Evolutionary conservation across 805 yeast species (phyloP), one percentile per base, ranked within the genome.

Genomic region (Wickerhamiella australiensis): DNA sequence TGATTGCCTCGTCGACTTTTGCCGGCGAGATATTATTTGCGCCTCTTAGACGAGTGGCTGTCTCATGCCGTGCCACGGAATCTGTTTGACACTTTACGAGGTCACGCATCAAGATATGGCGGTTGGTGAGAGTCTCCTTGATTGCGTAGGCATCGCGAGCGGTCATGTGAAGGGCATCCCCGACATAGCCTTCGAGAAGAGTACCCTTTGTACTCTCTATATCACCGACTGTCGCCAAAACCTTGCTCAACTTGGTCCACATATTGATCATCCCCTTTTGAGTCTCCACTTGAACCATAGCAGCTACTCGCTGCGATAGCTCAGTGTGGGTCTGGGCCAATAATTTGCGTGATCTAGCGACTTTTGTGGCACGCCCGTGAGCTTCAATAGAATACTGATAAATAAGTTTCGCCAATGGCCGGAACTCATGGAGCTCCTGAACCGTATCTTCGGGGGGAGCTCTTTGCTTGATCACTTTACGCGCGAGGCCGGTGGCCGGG

Each of bases 91-190:
- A 88, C 60, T 77, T 82, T 27, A 76, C 59, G 47, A 86, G 69
- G 56, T 92, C 98, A 49, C 96, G 75, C 95, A 92, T 92, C 35
- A 90, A 67, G 51, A 92, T 70, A 63, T 92, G 95, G 52, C 98
- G 73, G 65, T 90, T 88, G 0, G 98, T 92, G 49, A 92, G 69
- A 0, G 95, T 82, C 65, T 92, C 98, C 64, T 92, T 92, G 51
- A 88, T 82, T 51, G 82, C 80, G 63, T 81, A 92, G 13, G 92
- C 81, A 57, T 88, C 96, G 53, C 76, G 75, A 3, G 78, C 68
- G 25, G 86, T 68, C 57, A 75, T 69, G 50, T 72, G 77, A 13
- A 86, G 62, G 1, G 82, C 82, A 57, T 90, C 96, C 1, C 85
- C 87, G 31, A 90, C 64, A 0, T 82, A 72, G 0, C 92, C 87